These are phyloP conservation scores for Eucalyptus paniculata DNA, from an alignment of 345 rosid genomes.

Conservation along the genomic window DNA sequence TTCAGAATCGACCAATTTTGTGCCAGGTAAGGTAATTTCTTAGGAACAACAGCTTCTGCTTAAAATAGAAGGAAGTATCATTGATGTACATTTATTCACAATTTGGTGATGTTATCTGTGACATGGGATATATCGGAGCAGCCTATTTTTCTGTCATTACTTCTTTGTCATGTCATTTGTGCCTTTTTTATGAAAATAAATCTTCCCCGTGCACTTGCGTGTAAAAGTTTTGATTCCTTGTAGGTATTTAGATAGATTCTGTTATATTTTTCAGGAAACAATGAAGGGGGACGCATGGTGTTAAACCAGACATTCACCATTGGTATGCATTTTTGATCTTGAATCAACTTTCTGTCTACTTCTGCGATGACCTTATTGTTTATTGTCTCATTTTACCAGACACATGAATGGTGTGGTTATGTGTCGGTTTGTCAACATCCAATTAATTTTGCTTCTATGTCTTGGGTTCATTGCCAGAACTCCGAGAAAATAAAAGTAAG, in stretches of 20 bases:
- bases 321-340: constrained; percentile 13
- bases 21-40: not conserved
- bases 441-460: not conserved
- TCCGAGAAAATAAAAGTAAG: not conserved
- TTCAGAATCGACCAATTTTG: not conserved
- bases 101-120: not conserved
- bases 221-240: not conserved
- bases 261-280: constrained; percentile 43
- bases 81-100: not conserved
- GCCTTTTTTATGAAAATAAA: not conserved
- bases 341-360: not conserved
- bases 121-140: not conserved
- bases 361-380: not conserved
- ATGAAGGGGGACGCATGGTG: constrained; percentile 56
- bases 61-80: not conserved
- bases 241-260: not conserved
- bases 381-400: not conserved
- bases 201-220: not conserved
- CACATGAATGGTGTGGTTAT: not conserved
- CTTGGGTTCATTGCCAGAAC: not conserved
- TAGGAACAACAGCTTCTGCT: not conserved
- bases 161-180: not conserved
- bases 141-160: not conserved
- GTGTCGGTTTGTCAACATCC: not conserved
- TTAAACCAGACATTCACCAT: constrained; percentile 94